These are phyloP conservation scores for Cryptomeria japonica DNA, from an alignment of 75 land plant species.

Conservation along the genomic window DNA sequence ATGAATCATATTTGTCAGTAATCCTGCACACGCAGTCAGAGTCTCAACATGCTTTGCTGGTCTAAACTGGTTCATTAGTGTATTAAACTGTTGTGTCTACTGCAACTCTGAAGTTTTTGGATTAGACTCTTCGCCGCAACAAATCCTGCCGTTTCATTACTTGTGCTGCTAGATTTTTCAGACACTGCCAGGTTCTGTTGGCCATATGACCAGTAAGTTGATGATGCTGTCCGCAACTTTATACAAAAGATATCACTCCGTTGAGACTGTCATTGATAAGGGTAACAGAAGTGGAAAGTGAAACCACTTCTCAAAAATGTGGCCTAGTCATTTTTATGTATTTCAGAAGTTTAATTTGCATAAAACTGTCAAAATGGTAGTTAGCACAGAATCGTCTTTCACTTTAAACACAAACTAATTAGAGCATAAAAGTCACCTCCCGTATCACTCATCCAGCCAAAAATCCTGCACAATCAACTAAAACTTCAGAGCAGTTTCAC, in stretches of 20 bases:
- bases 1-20: not conserved
- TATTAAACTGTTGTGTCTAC: not conserved
- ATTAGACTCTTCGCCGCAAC: not conserved
- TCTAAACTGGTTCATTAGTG: not conserved
- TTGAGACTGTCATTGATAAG: slow-evolving; percentile 10
- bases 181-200: not conserved
- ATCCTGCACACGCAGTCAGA: slow-evolving; percentile 11
- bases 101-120: not conserved
- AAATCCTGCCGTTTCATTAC: not conserved
- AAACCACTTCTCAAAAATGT: slow-evolving; percentile 12
- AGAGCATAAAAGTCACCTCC: not conserved
- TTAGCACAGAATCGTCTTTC: not conserved
- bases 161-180: not conserved
- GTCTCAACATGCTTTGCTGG: not conserved
- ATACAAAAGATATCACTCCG: slow-evolving; percentile 9
- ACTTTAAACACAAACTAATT: not conserved
- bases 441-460: not conserved
- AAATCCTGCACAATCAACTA: slow-evolving; percentile 11
- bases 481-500: slow-evolving; percentile 56
- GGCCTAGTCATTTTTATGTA: not conserved
- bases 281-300: not conserved
- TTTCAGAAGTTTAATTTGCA: slow-evolving; percentile 2
- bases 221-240: slow-evolving; percentile 6
- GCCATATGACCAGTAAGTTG: slow-evolving; percentile 11
- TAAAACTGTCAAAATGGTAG: slow-evolving; percentile 11